These are phyloP conservation scores for Anethum foeniculum DNA, from an alignment of 140 eudicot species.

Conservation along the genomic window DNA sequence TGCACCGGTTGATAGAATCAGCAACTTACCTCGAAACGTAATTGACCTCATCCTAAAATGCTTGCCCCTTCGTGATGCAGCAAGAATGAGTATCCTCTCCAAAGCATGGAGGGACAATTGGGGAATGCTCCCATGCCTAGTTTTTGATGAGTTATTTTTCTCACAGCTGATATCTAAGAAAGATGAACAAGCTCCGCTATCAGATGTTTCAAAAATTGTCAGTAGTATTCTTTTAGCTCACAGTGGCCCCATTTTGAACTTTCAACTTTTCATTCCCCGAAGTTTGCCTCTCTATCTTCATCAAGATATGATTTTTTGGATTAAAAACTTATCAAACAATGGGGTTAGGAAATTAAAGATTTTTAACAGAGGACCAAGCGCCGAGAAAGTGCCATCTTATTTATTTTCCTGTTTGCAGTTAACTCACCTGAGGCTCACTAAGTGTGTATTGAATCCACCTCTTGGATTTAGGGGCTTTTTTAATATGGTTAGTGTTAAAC, in stretches of 20 bases:
- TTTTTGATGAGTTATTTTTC: too few species aligned
- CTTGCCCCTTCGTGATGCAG: conserved; percentile 14
- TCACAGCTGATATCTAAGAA: background rate
- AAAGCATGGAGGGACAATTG: conserved; percentile 17
- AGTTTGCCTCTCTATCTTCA: too few species aligned
- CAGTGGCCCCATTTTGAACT: conserved; percentile 14
- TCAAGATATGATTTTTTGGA: background rate
- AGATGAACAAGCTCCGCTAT: background rate
- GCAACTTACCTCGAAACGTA: conserved; percentile 3
- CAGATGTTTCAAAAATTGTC: background rate
- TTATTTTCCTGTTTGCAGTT: too few species aligned
- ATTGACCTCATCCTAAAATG: conserved; percentile 5
- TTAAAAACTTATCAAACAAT: background rate
- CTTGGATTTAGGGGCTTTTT: too few species aligned
- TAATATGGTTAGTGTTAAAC: too few species aligned
- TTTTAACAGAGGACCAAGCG: background rate
- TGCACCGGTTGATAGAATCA: background rate
- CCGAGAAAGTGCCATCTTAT: background rate
- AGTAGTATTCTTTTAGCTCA: too few species aligned
- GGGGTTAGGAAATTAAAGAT: conserved; percentile 15
- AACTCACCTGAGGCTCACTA: too few species aligned
- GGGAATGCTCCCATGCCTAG: background rate
- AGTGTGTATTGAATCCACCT: too few species aligned
- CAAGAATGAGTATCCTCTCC: conserved; percentile 18
- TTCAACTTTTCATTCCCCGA: conserved; percentile 9